A percentile compares a stretch with the other conserved stretches of the same genome.
phyloP scores from a whole-genome alignment of 441 rosid genomes.

The Geranium incanum region DNA sequence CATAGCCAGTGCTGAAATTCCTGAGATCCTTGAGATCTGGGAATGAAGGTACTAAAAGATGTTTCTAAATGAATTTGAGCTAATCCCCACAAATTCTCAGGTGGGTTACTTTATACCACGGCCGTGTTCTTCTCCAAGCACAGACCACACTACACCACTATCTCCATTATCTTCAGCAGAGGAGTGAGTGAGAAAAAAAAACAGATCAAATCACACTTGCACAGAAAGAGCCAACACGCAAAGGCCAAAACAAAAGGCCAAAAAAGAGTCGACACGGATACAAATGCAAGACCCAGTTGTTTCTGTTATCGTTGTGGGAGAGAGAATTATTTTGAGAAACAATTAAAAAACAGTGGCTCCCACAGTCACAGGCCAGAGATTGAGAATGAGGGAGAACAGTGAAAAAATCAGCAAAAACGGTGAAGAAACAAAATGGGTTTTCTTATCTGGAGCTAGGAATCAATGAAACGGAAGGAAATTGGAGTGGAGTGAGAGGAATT shows the following conservation, averaged over 20 bases:
- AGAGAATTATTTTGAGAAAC: conserved; percentile 1
- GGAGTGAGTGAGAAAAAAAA: background rate
- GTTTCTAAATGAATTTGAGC: conserved; percentile 3
- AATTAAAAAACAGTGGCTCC: conserved; percentile 7
- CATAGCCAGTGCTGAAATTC: background rate
- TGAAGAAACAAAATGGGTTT: background rate
- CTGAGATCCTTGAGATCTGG: conserved; percentile 7
- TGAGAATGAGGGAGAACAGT: no score
- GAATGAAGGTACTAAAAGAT: background rate
- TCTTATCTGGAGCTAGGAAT: background rate
- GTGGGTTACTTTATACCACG: background rate
- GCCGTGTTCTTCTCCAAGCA: background rate
- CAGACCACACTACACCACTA: conserved; percentile 1
- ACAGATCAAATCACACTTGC: conserved; percentile 3
- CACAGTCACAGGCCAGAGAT: background rate
- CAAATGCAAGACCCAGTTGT: conserved; percentile 6
- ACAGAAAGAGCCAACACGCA: conserved; percentile 6
- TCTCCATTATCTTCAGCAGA: background rate
- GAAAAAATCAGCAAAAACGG: background rate
- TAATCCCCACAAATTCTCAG: conserved; percentile 2
- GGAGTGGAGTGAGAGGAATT: background rate
- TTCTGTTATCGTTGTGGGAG: background rate
- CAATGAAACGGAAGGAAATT: background rate
- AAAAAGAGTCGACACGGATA: conserved; percentile 2
- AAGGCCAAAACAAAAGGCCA: conserved; percentile 4